Evolutionary conservation across 495 filamentous ascomycete species (phyloP).

Genomic region (Neurospora sp.): DNA sequence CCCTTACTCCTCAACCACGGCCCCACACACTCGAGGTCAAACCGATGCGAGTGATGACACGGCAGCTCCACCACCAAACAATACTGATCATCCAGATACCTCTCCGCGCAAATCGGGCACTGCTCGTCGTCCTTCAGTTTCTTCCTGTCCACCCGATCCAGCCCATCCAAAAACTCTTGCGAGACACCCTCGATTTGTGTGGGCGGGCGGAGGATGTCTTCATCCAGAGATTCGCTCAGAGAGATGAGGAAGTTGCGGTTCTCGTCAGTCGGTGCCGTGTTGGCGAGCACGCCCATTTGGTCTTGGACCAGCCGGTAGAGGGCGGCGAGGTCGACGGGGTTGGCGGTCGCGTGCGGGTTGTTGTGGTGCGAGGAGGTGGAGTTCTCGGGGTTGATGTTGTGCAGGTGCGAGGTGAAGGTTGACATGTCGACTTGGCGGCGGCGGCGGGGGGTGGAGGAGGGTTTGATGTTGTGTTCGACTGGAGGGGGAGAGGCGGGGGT

Average conservation of each 20-base stretch:
- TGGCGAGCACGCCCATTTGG: slow-evolving; percentile 33
- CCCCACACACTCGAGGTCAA: slow-evolving; percentile 89
- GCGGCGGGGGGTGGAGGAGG: slow-evolving; percentile 26
- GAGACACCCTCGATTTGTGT: slow-evolving; percentile 61
- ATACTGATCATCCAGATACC: slow-evolving; percentile 68
- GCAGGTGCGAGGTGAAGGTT: slow-evolving; percentile 73
- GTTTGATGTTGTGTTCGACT: slow-evolving; percentile 80
- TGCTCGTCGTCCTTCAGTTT: slow-evolving; percentile 52
- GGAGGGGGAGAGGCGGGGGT: not conserved
- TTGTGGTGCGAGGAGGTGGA: slow-evolving; percentile 16
- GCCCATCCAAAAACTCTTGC: slow-evolving; percentile 67
- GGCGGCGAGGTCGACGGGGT: slow-evolving; percentile 62
- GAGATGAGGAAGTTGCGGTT: slow-evolving; percentile 49
- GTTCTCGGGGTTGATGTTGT: slow-evolving; percentile 46
- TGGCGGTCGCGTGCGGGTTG: slow-evolving; percentile 57
- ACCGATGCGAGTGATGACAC: slow-evolving; percentile 70
- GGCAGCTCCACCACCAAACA: slow-evolving; percentile 81
- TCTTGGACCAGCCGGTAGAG: slow-evolving; percentile 43
- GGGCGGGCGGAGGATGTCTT: slow-evolving; percentile 55
- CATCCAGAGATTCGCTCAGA: slow-evolving; percentile 54
- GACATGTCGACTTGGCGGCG: slow-evolving; percentile 71
- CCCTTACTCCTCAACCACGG: slow-evolving; percentile 86
- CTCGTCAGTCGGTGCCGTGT: slow-evolving; percentile 44
- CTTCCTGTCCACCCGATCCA: slow-evolving; percentile 72
- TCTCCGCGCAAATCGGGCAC: slow-evolving; percentile 82